Evolutionary conservation across 495 filamentous ascomycete species (phyloP), one percentile per base, ranked within the genome.

Genomic region (Hypoxylon trugodes): DNA sequence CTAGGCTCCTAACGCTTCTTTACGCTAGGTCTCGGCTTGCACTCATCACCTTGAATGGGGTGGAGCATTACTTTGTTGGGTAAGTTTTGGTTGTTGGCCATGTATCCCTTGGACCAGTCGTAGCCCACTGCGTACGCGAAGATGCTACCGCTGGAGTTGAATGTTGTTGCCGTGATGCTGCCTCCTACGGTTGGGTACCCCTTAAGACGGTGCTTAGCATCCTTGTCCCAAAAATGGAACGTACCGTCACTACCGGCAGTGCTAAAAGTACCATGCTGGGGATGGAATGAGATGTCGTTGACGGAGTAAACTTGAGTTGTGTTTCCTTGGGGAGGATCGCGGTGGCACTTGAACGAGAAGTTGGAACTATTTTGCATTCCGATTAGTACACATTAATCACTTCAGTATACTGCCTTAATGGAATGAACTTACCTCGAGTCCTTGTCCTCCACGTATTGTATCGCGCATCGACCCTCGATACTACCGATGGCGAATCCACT

Each of bases 301-400:
- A 97, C 91, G 9, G 89, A 82, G 80, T 87, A 96, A 68, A 97
- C 92, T 69, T 96, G 92, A 49, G 86, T 86, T 68, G 85, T 76
- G 63, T 80, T 81, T 62, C 79, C 82, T n/a, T 86, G 70, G 0
- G 87, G 84, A 8, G 86, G 82, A 66, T 93, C 87, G 18, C 93
- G 90, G 71, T 97, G 93, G 73, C 93, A 97, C 76, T 94, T 96
- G 82, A 96, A 97, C 21, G 87, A 90, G 79, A 97, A 94, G 73
- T 95, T 95, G 30, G 86, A 88, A 68, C 84, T 87, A 45, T 46
- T 16, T 12, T 19, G 26, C 28, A 24, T 6, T 13, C 12, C 10
- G 2, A 37, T 66, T 59, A 69, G 50, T 3, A 30, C 57, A n/a
- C n/a, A n/a, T n/a, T n/a, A n/a, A n/a, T n/a, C n/a, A n/a, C n/a